Evolutionary conservation across 108 stramenopile genomes (phyloP).

Genomic region (Skeletonema marinoi): DNA sequence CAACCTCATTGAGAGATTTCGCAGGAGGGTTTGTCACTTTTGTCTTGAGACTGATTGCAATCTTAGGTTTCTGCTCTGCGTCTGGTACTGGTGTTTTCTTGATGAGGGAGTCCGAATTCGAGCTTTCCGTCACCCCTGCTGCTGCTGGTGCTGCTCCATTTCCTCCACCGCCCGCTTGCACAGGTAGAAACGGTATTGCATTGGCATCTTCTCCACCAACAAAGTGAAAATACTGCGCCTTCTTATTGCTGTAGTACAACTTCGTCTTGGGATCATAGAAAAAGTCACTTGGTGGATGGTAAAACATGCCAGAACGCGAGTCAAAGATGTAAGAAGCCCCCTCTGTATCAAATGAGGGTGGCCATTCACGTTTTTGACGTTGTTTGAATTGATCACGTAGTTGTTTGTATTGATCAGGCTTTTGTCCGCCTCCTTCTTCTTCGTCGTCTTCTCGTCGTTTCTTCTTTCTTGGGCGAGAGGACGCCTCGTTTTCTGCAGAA

Average conservation of each 20-base stretch:
- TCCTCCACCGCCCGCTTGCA: conserved; percentile 3
- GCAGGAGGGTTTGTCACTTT: background rate
- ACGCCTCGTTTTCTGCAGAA: background rate
- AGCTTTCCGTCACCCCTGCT: background rate
- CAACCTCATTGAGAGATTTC: conserved; percentile 11
- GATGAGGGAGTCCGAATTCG: background rate
- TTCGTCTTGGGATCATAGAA: conserved; percentile 88
- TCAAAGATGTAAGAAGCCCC: conserved; percentile 79
- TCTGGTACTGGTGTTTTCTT: conserved; percentile 9
- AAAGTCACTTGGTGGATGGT: conserved; percentile 74
- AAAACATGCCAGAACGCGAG: conserved; percentile 78
- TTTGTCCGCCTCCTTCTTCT: conserved; percentile 6
- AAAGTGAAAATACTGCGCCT: conserved; percentile 63
- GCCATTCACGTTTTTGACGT: conserved; percentile 57
- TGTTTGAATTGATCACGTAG: conserved; percentile 8
- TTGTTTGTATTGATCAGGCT: conserved; percentile 13
- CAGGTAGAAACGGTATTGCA: background rate
- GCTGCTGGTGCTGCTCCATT: conserved; percentile 7
- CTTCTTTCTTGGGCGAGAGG: conserved; percentile 2
- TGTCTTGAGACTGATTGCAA: conserved; percentile 53
- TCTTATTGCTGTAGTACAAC: conserved; percentile 73
- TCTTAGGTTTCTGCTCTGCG: conserved; percentile 32
- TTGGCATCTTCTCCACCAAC: conserved; percentile 22
- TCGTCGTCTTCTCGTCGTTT: background rate
- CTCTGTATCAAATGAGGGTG: conserved; percentile 71